A percentile compares a stretch with the other conserved stretches of the same genome.
Evolutionary conservation across 2,329 filamentous ascomycete species (phyloP).

Genomic region (Parafenestella ontariensis): DNA sequence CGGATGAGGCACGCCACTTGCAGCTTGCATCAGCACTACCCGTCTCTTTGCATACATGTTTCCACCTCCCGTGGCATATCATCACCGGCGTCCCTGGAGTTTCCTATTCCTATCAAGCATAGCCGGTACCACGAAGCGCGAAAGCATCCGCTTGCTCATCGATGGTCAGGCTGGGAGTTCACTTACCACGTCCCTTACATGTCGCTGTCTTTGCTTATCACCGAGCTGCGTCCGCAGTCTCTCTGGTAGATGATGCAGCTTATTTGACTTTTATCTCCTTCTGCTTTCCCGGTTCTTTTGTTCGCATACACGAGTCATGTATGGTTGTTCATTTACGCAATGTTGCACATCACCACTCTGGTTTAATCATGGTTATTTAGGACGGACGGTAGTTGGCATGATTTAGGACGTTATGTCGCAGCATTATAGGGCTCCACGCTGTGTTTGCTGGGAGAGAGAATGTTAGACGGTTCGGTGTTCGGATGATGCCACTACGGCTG

Average conservation of each 20-base stretch:
- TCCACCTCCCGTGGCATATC: constrained; percentile 15
- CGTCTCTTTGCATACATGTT: constrained; percentile 43
- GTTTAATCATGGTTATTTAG: background rate
- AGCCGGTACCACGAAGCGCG: constrained; percentile 6
- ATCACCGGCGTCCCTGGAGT: constrained; percentile 29
- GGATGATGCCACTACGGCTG: constrained; percentile 4
- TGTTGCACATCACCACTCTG: constrained; percentile 2
- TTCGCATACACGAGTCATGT: background rate
- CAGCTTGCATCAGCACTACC: constrained; percentile 32
- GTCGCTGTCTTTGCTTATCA: background rate
- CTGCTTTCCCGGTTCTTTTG: background rate
- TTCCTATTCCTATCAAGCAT: constrained; percentile 9
- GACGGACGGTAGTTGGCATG: background rate
- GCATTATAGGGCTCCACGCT: constrained; percentile 7
- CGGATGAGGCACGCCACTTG: constrained; percentile 27
- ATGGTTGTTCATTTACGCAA: background rate
- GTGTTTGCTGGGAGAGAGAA: background rate
- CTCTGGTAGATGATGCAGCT: background rate
- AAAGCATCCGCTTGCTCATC: constrained; percentile 4
- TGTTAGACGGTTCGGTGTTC: constrained; percentile 5
- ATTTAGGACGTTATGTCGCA: constrained; percentile 1
- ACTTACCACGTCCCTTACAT: background rate
- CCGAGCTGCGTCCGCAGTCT: background rate
- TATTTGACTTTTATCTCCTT: background rate
- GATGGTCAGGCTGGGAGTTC: constrained; percentile 5